Evolutionary conservation across 2,329 filamentous ascomycete species (phyloP).

Genomic region (Nigrospora osmanthi): DNA sequence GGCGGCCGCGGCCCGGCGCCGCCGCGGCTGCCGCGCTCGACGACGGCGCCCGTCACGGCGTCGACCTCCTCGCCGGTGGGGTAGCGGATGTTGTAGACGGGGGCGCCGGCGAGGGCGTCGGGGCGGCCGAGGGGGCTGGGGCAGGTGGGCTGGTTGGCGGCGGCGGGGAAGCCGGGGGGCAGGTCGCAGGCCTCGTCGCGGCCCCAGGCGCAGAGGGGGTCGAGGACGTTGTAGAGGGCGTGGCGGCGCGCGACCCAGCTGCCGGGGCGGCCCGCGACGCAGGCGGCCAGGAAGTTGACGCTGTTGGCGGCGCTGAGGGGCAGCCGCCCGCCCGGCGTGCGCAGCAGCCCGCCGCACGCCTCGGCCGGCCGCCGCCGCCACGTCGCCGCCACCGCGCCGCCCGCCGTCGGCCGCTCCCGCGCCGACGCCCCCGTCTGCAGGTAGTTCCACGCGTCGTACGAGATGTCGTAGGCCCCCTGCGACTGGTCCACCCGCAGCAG

Average conservation of each 20-base stretch:
- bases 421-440: slow-evolving; percentile 43
- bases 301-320: slow-evolving; percentile 48
- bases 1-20: background rate
- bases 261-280: slow-evolving; percentile 29
- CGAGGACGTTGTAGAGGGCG: slow-evolving; percentile 44
- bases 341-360: slow-evolving; percentile 42
- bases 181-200: slow-evolving; percentile 42
- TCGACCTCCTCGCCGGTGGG: slow-evolving; percentile 34
- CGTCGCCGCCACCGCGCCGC: slow-evolving; percentile 43
- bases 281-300: slow-evolving; percentile 44
- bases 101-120: slow-evolving; percentile 20
- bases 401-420: slow-evolving; percentile 32
- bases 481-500: slow-evolving; percentile 50
- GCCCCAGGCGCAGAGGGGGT: slow-evolving; percentile 40
- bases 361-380: slow-evolving; percentile 39
- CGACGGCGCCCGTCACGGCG: slow-evolving; percentile 21
- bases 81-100: slow-evolving; percentile 45
- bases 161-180: slow-evolving; percentile 25
- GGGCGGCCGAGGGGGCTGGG: slow-evolving; percentile 33
- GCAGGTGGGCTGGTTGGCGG: slow-evolving; percentile 44
- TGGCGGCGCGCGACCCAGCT: slow-evolving; percentile 47
- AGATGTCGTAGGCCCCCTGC: slow-evolving; percentile 38
- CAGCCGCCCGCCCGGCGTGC: slow-evolving; percentile 39
- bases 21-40: slow-evolving; percentile 4
- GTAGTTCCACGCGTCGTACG: slow-evolving; percentile 55